These are phyloP conservation scores for Bjerkandera adusta DNA, from an alignment of 1,284 basidiomycete species.

Conservation along the genomic window DNA sequence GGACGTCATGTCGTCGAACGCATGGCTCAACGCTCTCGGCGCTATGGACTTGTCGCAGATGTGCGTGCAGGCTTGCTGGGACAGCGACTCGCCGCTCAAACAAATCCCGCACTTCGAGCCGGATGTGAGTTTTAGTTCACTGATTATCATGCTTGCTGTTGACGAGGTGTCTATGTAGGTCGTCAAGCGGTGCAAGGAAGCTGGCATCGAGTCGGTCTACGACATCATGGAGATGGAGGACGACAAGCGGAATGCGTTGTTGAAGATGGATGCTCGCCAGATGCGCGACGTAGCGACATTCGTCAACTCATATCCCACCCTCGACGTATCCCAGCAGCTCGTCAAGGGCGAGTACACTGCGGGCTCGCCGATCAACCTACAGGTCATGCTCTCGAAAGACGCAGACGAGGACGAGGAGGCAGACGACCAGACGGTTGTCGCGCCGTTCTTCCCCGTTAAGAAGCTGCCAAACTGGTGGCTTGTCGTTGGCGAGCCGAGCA, in stretches of 20 bases:
- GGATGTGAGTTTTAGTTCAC: constrained; percentile 48
- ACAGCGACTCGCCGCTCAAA: constrained; percentile 90
- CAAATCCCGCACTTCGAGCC: constrained; percentile 96
- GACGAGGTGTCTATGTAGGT: constrained; percentile 41
- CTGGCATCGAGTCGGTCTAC: constrained; percentile 84
- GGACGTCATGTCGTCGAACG: constrained; percentile 97
- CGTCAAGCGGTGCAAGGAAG: constrained; percentile 82
- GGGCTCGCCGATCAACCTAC: constrained; percentile 79
- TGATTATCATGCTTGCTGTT: not conserved
- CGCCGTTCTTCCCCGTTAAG: constrained; percentile 87
- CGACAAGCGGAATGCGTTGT: constrained; percentile 75
- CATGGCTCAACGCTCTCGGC: constrained; percentile 90
- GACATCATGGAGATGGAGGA: constrained; percentile 98
- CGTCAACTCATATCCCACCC: constrained; percentile 91
- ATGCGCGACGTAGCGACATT: constrained; percentile 92
- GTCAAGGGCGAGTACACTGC: constrained; percentile 84
- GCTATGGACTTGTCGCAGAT: constrained; percentile 99
- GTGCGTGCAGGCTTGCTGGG: constrained; percentile 99
- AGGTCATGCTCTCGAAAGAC: constrained; percentile 81
- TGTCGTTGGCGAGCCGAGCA: constrained; percentile 82
- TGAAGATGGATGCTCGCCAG: constrained; percentile 85
- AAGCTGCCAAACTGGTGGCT: constrained; percentile 99
- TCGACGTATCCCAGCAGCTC: constrained; percentile 85
- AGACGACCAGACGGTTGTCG: constrained; percentile 79
- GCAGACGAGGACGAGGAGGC: constrained; percentile 77